phyloP scores from a whole-genome alignment of 2,329 filamentous ascomycete species.

The Exophiala sideris region DNA sequence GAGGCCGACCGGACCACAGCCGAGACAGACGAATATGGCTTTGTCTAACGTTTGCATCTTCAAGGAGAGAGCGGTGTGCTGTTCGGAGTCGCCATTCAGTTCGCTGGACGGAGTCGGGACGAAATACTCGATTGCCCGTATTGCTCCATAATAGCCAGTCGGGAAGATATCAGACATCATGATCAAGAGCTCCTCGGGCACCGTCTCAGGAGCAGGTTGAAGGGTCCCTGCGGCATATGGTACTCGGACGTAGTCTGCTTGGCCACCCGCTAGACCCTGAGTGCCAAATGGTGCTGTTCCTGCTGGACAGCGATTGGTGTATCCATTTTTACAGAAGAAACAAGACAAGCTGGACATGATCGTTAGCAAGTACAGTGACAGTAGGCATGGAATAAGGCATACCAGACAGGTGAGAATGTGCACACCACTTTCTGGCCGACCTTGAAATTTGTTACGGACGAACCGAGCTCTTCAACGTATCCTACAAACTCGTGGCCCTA shows the following conservation, averaged over 20 bases:
- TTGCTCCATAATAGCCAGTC: conserved; percentile 30
- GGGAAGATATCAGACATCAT: conserved; percentile 22
- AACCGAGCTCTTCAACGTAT: conserved; percentile 64
- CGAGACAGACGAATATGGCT: conserved; percentile 57
- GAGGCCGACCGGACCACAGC: conserved; percentile 60
- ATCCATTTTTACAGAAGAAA: conserved; percentile 48
- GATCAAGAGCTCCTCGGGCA: conserved; percentile 28
- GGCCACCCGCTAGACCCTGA: conserved; percentile 51
- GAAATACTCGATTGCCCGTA: conserved; percentile 68
- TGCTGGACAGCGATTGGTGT: conserved; percentile 51
- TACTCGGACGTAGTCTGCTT: conserved; percentile 54
- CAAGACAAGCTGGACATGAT: conserved; percentile 52
- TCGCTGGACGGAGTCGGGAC: conserved; percentile 18
- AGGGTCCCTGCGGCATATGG: conserved; percentile 50
- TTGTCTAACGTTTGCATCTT: conserved; percentile 34
- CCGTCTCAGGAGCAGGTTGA: conserved; percentile 39
- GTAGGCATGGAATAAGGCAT: neutral
- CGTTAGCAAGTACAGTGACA: neutral
- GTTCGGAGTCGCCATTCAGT: neutral
- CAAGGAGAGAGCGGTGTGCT: conserved; percentile 33
- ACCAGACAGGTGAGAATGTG: conserved; percentile 47
- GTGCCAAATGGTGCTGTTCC: conserved; percentile 49
- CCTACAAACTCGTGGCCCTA: conserved; percentile 80
- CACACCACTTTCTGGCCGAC: conserved; percentile 74
- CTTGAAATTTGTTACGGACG: conserved; percentile 64